Evolutionary conservation across 345 rosid species (phyloP).

Genomic region (Gynandropsis gynandra): DNA sequence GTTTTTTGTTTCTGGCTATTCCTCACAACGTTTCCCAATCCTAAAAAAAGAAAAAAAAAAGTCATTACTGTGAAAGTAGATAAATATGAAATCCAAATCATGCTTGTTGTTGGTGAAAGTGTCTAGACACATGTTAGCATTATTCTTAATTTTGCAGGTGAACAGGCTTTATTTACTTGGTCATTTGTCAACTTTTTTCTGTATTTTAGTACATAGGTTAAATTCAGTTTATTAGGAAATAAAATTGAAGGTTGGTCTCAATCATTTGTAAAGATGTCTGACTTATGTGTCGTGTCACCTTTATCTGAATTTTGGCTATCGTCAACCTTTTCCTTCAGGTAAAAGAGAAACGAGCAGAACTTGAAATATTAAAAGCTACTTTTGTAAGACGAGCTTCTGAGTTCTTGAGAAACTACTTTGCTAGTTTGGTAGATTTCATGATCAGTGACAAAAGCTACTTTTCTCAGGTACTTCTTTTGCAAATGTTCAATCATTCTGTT

Average conservation of each 20-base stretch:
- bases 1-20: conserved; percentile 2
- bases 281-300: conserved; percentile 4
- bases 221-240: conserved; percentile 2
- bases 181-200: not conserved
- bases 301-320: conserved; percentile 16
- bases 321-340: conserved; percentile 40
- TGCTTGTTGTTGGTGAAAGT: too few relatives aligned
- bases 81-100: too few relatives aligned
- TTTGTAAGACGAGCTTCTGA: conserved; percentile 94
- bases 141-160: not conserved
- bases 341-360: conserved; percentile 81
- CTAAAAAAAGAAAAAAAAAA: too few relatives aligned
- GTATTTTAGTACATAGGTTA: too few relatives aligned
- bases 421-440: conserved; percentile 99
- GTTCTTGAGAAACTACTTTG: conserved; percentile 90
- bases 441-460: conserved; percentile 96
- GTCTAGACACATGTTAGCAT: too few relatives aligned
- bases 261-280: not conserved
- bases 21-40: too few relatives aligned
- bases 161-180: not conserved
- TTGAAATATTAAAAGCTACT: conserved; percentile 62
- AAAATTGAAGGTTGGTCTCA: conserved; percentile 2
- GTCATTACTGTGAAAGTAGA: too few relatives aligned
- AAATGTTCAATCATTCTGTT: conserved; percentile 4
- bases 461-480: conserved; percentile 60